Base-by-base conservation (phyloP, 2,329 filamentous ascomycete species). In the Colletotrichum nymphaeae region DNA sequence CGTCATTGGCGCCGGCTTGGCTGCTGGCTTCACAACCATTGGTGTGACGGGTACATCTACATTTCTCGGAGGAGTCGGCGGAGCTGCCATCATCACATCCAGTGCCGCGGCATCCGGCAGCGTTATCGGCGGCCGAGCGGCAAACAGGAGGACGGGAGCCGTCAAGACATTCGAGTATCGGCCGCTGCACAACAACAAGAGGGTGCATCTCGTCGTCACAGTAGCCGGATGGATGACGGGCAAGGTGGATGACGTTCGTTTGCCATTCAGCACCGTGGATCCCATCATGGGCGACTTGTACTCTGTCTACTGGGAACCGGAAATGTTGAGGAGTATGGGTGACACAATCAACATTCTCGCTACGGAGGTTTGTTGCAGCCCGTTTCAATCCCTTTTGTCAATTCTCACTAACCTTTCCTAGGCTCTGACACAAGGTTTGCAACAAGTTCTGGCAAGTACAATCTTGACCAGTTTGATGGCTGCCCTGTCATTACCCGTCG, bases 261-360 rank as follows among this genome's bases (percentile, higher is more conserved):
- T 99, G 79, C 97, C 97, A 8, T 99, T 94, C 83, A 98, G 95
- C 85, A 99, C 97, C 0, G 93, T 99, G 7, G 95, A 99, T 81
- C 95, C 97, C 0, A 91, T 98, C 75, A 99, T 99, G 97, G 97
- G 97, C 14, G 97, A 99, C 80, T 92, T 99, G 19, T 99, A 99
- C 84, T 98, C 96, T 0, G 93, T 99, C 12, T 87, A 97, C 72
- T 99, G 97, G 95, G 97, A 99, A 82, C 97, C 97, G 3, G 97
- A 99, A 80, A 97, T 99, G 95, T 89, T 99, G 80, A 93, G 92
- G 78, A 98, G 95, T 83, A 99, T 98, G 93, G 97, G 97, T 89
- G 94, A 97, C 81, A 99, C 97, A 58, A 98, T 99, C 79, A 98
- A 98, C 79, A 98, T 99, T 83, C 87, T 99, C 76, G 97, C 97